Conservation (phyloP, 306 rosid species). For the Leucaena leucocephala region DNA sequence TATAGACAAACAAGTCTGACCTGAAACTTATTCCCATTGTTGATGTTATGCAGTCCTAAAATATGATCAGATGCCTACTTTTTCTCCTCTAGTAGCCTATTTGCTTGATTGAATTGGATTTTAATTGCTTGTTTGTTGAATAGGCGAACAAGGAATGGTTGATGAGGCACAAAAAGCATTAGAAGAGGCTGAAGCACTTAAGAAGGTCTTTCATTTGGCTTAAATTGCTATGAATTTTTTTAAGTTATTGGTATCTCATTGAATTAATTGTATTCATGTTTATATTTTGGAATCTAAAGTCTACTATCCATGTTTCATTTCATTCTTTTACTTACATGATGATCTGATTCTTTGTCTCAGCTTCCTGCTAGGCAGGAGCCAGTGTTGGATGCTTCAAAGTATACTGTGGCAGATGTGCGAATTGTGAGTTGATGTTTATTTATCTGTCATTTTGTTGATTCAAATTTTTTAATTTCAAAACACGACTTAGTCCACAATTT, state of each 20-base stretch:
- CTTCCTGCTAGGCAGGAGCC: constrained; percentile 95
- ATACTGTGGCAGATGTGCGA: constrained; percentile 96
- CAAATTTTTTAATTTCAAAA: not conserved
- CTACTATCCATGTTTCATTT: not conserved
- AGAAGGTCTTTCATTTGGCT: constrained; percentile 64
- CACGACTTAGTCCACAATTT: not conserved
- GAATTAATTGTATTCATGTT: constrained; percentile 5
- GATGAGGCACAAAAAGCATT: constrained; percentile 97
- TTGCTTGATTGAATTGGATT: not conserved
- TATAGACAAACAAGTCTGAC: not conserved
- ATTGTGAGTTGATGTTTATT: constrained; percentile 68
- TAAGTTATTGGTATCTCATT: constrained; percentile 2
- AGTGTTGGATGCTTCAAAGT: constrained; percentile 82
- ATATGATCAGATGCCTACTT: constrained; percentile 3
- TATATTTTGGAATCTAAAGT: not conserved
- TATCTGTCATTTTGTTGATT: constrained; percentile 16
- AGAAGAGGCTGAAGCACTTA: constrained; percentile 99
- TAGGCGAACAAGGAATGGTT: constrained; percentile 99
- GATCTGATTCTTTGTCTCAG: constrained; percentile 48
- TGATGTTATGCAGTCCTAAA: constrained; percentile 24
- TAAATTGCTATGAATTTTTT: constrained; percentile 28
- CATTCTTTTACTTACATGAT: not conserved
- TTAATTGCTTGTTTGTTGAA: constrained; percentile 37
- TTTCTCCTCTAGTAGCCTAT: not conserved
- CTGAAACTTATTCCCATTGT: not conserved